These are phyloP conservation scores for Pythium aristosporum DNA, from an alignment of 352 stramenopile genomes.

Conservation along the genomic window DNA sequence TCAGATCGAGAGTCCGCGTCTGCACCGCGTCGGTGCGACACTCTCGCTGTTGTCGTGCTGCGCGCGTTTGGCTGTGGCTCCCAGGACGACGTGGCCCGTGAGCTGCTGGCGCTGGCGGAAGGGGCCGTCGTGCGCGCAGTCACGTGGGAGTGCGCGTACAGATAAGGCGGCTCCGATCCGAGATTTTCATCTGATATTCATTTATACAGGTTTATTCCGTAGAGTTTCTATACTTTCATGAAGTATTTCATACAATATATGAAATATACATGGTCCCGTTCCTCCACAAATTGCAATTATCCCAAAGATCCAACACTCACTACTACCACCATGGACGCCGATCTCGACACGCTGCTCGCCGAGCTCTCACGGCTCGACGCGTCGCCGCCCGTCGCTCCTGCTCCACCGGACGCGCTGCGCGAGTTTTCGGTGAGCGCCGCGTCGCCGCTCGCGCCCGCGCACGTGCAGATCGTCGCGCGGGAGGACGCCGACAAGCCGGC, in stretches of 20 bases:
- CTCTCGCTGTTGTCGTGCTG: too few relatives aligned
- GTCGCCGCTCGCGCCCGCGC: slow-evolving; percentile 44
- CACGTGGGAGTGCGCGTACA: neutral
- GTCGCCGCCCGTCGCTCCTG: neutral
- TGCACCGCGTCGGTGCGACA: too few relatives aligned
- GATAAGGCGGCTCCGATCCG: too few relatives aligned
- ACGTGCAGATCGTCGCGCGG: slow-evolving; percentile 45
- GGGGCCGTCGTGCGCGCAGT: neutral
- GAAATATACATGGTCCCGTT: too few relatives aligned
- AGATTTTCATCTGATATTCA: too few relatives aligned
- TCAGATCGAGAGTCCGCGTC: too few relatives aligned
- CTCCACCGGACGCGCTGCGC: slow-evolving; percentile 21
- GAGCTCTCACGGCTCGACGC: slow-evolving; percentile 22
- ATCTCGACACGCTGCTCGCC: slow-evolving; percentile 27
- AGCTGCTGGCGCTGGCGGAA: too few relatives aligned
- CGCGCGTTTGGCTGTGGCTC: neutral
- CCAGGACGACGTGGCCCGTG: neutral
- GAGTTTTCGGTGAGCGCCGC: slow-evolving; percentile 48
- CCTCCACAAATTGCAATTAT: neutral
- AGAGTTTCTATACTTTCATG: neutral
- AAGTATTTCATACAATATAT: neutral
- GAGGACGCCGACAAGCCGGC: neutral
- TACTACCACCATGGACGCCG: slow-evolving; percentile 16
- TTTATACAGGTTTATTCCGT: neutral
- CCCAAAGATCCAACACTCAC: too few relatives aligned